Conservation (phyloP, 257 asterid species). For the Solanum acaule region DNA sequence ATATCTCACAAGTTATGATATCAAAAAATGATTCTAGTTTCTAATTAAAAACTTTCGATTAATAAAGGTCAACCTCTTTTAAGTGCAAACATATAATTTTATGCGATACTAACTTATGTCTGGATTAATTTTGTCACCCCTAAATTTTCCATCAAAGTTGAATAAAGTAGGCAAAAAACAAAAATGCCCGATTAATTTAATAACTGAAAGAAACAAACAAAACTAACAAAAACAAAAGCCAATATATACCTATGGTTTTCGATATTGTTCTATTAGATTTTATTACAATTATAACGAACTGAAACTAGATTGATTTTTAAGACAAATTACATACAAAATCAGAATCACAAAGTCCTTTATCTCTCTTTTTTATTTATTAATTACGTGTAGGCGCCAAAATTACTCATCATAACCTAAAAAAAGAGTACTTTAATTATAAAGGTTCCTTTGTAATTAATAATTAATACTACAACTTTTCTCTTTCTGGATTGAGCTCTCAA, state of each 20-base stretch:
- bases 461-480: background rate
- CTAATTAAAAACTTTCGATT: background rate
- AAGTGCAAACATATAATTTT: background rate
- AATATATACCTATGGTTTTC: background rate
- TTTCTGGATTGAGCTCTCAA: background rate
- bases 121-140: background rate
- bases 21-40: background rate
- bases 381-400: background rate
- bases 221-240: background rate
- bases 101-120: fast-evolving
- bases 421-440: background rate
- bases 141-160: background rate
- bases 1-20: background rate
- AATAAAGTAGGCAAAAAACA: background rate
- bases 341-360: background rate
- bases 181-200: background rate
- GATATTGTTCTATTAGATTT: background rate
- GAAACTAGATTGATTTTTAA: background rate
- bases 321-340: background rate
- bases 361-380: background rate
- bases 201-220: background rate
- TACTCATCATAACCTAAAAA: background rate
- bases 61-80: background rate
- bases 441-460: background rate
- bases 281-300: background rate